These are phyloP conservation scores for Actinomortierella wolfii DNA, from an alignment of 371 early-diverging fungal species.

Conservation along the genomic window DNA sequence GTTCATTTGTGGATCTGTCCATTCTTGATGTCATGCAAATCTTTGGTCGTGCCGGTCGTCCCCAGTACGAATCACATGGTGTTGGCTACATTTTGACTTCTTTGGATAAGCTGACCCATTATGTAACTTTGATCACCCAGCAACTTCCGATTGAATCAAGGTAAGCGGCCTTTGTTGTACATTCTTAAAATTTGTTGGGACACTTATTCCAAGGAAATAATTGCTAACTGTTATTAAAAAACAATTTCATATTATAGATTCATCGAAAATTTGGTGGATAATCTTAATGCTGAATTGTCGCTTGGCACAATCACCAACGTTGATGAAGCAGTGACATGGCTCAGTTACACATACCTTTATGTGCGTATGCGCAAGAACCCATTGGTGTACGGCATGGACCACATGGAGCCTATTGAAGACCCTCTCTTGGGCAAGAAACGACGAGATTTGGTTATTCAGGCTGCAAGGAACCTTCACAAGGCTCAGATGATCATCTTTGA, in stretches of 20 bases:
- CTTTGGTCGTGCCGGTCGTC: conserved; percentile 99
- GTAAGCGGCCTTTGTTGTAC: conserved; percentile 64
- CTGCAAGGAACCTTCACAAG: conserved; percentile 85
- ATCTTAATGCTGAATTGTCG: conserved; percentile 97
- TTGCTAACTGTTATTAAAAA: too few relatives aligned
- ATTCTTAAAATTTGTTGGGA: too few relatives aligned
- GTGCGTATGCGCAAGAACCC: conserved; percentile 96
- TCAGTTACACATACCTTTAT: conserved; percentile 96
- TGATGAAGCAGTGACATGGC: conserved; percentile 96
- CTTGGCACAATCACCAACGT: conserved; percentile 89
- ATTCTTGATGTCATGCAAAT: conserved; percentile 98
- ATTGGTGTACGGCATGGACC: conserved; percentile 82
- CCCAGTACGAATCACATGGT: conserved; percentile 97
- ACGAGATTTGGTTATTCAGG: conserved; percentile 88
- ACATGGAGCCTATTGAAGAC: conserved; percentile 69
- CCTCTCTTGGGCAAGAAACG: conserved; percentile 86
- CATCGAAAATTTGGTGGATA: conserved; percentile 75
- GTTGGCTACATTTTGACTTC: conserved; percentile 98
- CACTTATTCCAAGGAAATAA: too few relatives aligned
- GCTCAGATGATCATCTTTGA: conserved; percentile 93
- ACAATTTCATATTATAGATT: too few relatives aligned
- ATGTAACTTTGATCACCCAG: conserved; percentile 91
- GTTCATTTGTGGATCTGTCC: conserved; percentile 91
- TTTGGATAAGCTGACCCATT: conserved; percentile 91
- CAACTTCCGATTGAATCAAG: conserved; percentile 98